Percentiles rank a stretch among this genome's conserved stretches.
Conservation (phyloP, 225 moss, liverwort and hornwort species). For the Pseudisothecium myosuroides region DNA sequence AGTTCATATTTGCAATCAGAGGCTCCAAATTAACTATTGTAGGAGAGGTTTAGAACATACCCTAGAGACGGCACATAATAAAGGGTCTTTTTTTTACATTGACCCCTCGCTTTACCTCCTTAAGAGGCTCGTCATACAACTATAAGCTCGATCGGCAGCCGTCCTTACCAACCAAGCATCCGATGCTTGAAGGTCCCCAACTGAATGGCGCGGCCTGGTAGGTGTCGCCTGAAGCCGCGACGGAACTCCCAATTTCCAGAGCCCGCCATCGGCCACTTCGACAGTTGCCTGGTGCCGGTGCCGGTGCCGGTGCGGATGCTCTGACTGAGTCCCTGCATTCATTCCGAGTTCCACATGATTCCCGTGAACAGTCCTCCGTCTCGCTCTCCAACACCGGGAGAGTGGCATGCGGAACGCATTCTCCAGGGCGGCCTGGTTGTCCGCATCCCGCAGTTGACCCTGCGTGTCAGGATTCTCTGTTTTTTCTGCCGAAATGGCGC, state of each 20-base stretch:
- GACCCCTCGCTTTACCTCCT: too few species aligned
- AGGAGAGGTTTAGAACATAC: too few species aligned
- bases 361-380: not conserved
- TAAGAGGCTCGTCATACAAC: too few species aligned
- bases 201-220: not conserved
- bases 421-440: not conserved
- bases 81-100: too few species aligned
- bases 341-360: not conserved
- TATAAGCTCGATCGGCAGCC: too few species aligned
- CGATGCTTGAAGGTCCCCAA: not conserved
- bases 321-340: not conserved
- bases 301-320: not conserved
- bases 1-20: too few species aligned
- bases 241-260: not conserved
- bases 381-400: too few species aligned
- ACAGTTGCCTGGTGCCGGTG: not conserved
- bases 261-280: not conserved
- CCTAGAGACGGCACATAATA: too few species aligned
- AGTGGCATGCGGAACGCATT: not conserved
- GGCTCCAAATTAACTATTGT: too few species aligned
- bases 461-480: not conserved
- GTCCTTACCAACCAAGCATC: not conserved
- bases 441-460: not conserved
- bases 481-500: not conserved
- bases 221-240: not conserved